phyloP scores from a whole-genome alignment of 208 protist species.

The Acanthamoeba royreba region DNA sequence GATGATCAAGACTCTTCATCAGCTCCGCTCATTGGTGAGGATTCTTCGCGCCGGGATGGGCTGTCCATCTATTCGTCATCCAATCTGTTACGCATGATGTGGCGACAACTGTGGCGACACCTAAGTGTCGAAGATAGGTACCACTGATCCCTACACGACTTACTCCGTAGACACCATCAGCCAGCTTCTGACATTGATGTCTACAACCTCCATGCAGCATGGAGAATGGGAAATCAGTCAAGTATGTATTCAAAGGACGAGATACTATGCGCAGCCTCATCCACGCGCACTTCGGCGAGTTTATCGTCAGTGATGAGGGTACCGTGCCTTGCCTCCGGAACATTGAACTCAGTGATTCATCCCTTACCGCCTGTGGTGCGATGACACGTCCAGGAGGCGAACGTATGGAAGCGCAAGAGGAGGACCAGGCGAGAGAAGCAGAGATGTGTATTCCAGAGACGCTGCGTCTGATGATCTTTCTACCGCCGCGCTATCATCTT shows the following conservation, averaged over 20 bases:
- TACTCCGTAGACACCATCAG: too few relatives aligned
- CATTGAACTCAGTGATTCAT: too few relatives aligned
- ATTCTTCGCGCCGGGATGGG: too few relatives aligned
- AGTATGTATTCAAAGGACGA: not conserved
- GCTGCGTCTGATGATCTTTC: not conserved
- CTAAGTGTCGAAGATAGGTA: not conserved
- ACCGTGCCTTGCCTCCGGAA: too few relatives aligned
- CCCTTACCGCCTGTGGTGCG: too few relatives aligned
- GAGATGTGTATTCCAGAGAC: not conserved
- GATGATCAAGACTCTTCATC: too few relatives aligned
- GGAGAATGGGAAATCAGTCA: not conserved
- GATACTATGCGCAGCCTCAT: not conserved
- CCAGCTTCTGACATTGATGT: not conserved
- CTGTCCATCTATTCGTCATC: too few relatives aligned
- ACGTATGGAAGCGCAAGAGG: not conserved
- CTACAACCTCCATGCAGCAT: not conserved
- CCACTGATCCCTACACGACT: too few relatives aligned
- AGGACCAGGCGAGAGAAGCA: not conserved
- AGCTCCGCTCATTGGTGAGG: too few relatives aligned
- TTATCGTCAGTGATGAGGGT: not conserved
- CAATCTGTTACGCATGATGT: not conserved
- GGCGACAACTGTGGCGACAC: not conserved
- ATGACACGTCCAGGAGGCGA: too few relatives aligned
- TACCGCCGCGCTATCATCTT: constrained; percentile 37
- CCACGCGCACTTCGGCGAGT: not conserved